Evolutionary conservation across 345 rosid genomes (phyloP).

Genomic region (Gossypium australe): DNA sequence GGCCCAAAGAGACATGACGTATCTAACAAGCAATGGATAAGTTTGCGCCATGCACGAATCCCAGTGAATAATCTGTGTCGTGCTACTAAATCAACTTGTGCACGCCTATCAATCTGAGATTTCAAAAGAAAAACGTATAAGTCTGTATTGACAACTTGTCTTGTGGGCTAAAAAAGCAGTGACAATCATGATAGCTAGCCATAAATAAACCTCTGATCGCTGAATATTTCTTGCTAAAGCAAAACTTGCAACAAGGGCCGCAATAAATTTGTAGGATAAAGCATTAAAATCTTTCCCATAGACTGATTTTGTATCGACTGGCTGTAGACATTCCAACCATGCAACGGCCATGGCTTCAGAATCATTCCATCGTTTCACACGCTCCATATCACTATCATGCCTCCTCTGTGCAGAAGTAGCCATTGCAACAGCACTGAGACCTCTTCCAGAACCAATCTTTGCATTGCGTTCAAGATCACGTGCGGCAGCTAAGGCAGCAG

Average conservation of each 20-base stretch:
- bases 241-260: slow-evolving; percentile 97
- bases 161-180: background rate
- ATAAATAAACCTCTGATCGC: slow-evolving; percentile 77
- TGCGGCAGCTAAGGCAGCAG: slow-evolving; percentile 98
- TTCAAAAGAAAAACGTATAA: slow-evolving; percentile 5
- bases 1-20: slow-evolving; percentile 85
- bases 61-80: slow-evolving; percentile 57
- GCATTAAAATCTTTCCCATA: slow-evolving; percentile 98
- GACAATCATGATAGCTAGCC: background rate
- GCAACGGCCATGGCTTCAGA: slow-evolving; percentile 98
- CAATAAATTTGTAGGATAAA: slow-evolving; percentile 84
- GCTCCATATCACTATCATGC: slow-evolving; percentile 81
- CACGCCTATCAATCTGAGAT: slow-evolving; percentile 80
- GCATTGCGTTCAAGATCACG: slow-evolving; percentile 98
- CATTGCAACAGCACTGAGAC: slow-evolving; percentile 99
- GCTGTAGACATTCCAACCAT: slow-evolving; percentile 98
- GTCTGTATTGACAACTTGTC: background rate
- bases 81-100: slow-evolving; percentile 67
- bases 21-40: slow-evolving; percentile 79
- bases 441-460: slow-evolving; percentile 99
- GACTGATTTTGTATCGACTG: slow-evolving; percentile 85
- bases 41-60: slow-evolving; percentile 87
- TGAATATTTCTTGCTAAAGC: slow-evolving; percentile 98
- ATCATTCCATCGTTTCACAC: slow-evolving; percentile 84
- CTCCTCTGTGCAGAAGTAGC: slow-evolving; percentile 98